These are phyloP conservation scores for Penicillium corylophilum DNA, from an alignment of 2,329 filamentous ascomycete genomes.

Conservation along the genomic window DNA sequence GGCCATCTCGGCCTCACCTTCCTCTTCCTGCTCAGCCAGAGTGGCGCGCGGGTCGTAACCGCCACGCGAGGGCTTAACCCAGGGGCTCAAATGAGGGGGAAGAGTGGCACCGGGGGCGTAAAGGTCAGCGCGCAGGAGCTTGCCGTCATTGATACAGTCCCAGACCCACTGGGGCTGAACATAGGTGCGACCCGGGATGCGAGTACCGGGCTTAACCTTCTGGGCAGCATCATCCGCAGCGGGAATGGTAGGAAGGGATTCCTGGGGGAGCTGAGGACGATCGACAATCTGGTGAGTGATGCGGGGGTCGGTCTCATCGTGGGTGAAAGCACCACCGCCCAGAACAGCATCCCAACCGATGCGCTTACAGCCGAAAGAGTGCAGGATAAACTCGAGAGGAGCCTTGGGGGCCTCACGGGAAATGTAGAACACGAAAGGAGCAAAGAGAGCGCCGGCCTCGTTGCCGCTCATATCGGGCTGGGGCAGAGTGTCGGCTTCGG, in stretches of 20 bases:
- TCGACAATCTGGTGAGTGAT: slow-evolving; percentile 98
- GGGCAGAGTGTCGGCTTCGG: slow-evolving; percentile 79
- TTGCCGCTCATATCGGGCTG: slow-evolving; percentile 70
- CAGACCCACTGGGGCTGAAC: slow-evolving; percentile 98
- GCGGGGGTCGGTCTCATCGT: slow-evolving; percentile 77
- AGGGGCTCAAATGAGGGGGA: slow-evolving; percentile 92
- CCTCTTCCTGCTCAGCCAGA: slow-evolving; percentile 82
- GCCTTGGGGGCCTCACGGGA: slow-evolving; percentile 90
- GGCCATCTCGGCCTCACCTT: slow-evolving; percentile 75
- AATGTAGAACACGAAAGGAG: slow-evolving; percentile 85
- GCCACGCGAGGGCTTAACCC: slow-evolving; percentile 82
- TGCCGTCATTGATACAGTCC: slow-evolving; percentile 92
- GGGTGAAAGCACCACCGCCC: slow-evolving; percentile 88
- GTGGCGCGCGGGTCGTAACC: slow-evolving; percentile 88
- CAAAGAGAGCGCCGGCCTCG: slow-evolving; percentile 74
- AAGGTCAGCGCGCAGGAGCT: slow-evolving; percentile 78
- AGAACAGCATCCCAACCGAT: slow-evolving; percentile 92
- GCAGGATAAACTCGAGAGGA: slow-evolving; percentile 87
- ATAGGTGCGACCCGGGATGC: slow-evolving; percentile 88
- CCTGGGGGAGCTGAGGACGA: slow-evolving; percentile 69
- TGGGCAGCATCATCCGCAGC: slow-evolving; percentile 45
- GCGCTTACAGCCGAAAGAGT: slow-evolving; percentile 91
- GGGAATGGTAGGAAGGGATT: slow-evolving; percentile 46
- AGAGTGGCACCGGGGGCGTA: slow-evolving; percentile 88
- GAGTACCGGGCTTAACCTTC: slow-evolving; percentile 59